phyloP scores from a whole-genome alignment of 805 yeast genomes.

The Wickerhamiella alocasiicola region DNA sequence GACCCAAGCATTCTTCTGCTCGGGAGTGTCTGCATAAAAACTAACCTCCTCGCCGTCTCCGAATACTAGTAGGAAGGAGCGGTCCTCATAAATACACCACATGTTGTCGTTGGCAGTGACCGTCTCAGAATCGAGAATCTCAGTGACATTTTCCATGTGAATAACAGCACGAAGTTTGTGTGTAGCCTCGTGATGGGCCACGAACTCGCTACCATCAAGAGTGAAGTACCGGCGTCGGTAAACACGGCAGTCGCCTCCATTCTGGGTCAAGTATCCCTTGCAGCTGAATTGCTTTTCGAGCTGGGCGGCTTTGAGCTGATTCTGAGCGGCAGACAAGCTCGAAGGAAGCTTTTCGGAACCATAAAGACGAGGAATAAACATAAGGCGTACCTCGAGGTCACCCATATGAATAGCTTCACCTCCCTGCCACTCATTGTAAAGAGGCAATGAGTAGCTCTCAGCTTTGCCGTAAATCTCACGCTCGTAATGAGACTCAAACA shows the following conservation, averaged over 20 bases:
- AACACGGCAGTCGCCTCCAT: constrained; percentile 81
- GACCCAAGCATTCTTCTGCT: constrained; percentile 57
- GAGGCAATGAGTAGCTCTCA: constrained; percentile 41
- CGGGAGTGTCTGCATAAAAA: constrained; percentile 67
- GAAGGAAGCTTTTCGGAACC: constrained; percentile 42
- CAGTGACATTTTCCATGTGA: constrained; percentile 55
- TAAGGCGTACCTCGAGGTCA: constrained; percentile 52
- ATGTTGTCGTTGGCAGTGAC: constrained; percentile 24
- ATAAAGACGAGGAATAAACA: constrained; percentile 47
- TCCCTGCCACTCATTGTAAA: constrained; percentile 70
- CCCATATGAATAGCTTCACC: constrained; percentile 42
- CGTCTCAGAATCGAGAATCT: constrained; percentile 32
- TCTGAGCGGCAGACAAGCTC: constrained; percentile 36
- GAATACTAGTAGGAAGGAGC: constrained; percentile 64
- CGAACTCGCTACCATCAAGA: constrained; percentile 52
- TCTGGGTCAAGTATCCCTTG: constrained; percentile 75
- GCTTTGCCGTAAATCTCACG: constrained; percentile 42
- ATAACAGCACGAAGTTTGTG: constrained; percentile 63
- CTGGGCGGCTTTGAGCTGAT: constrained; percentile 24
- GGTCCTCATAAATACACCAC: constrained; percentile 64
- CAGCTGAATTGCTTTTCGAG: constrained; percentile 24
- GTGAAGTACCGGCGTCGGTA: constrained; percentile 71
- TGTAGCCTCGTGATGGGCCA: constrained; percentile 65
- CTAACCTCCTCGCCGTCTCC: constrained; percentile 71
- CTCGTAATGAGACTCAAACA: constrained; percentile 49